Evolutionary conservation across 2,329 filamentous ascomycete genomes (phyloP), one percentile per base, ranked within the genome.

Genomic region (Fusarium virguliforme): DNA sequence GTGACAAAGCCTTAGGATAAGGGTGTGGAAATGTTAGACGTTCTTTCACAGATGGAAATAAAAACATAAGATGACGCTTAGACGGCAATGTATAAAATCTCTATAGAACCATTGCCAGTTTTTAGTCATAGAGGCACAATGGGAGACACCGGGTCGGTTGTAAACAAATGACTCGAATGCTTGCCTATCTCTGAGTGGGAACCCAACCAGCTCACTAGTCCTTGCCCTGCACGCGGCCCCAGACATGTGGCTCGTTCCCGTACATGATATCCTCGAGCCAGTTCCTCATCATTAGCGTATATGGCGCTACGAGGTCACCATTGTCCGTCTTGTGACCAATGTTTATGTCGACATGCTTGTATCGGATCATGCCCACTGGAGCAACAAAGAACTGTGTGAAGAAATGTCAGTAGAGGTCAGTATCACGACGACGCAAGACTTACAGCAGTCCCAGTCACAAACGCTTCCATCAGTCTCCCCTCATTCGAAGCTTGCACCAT

Each of bases 381-480:
- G 40, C 40, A 10, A 43, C 40, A 15, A 43, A 43, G 22, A 26
- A 43, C 40, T 43, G 4, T 18, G 22, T 15, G 24, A 3, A 43
- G 10, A 15, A 18, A 43, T 26, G 40, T 43, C 6, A 41, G 38
- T 10, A 18, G 5, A 4, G 10, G 22, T 22, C 18, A 22, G 18
- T 18, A 18, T 18, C 18, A 18, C 18, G 18, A 18, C 18, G 38
- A 41, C 4, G 38, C 18, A 41, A 41, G 18, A 13, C 40, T 24
- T 43, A 24, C 40, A 43, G 40, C 40, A 43, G 40, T 43, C 7
- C 40, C 40, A 24, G 40, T 43, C 40, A 43, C 40, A 12, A 43
- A 43, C 8, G 40, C 18, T 8, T 43, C 40, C 6, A 24, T 13
- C 3, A 43, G 40, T 24, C 40, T 43, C 10, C 40, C 40, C 22